Conservation (phyloP, 768 basidiomycete species). For the Cyathus striatus region DNA sequence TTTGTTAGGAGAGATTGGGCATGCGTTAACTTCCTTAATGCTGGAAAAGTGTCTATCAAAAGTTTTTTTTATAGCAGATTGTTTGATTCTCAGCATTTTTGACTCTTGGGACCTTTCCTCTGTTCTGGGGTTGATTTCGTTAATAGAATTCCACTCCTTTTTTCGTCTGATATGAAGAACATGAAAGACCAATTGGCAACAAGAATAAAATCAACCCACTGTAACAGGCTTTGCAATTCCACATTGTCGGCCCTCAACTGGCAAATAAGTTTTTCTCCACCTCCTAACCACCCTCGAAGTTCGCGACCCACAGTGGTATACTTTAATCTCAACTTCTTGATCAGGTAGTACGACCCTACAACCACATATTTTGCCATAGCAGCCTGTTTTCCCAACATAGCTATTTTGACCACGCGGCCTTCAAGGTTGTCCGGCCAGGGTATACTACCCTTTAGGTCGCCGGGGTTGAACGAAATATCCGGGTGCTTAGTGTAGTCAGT, state of each 20-base stretch:
- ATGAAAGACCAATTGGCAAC: too few relatives aligned
- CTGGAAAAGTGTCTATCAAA: constrained; percentile 14
- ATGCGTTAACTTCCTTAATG: constrained; percentile 30
- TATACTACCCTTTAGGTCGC: too few relatives aligned
- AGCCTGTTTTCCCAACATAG: constrained; percentile 43
- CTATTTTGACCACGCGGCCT: constrained; percentile 46
- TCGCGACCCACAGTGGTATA: constrained; percentile 18
- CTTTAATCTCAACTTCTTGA: constrained; percentile 50
- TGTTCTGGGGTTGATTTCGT: too few relatives aligned
- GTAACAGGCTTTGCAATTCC: too few relatives aligned
- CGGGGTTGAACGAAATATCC: constrained; percentile 28
- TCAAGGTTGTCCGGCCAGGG: constrained; percentile 46
- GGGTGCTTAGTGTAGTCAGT: constrained; percentile 62
- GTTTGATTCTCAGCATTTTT: too few relatives aligned
- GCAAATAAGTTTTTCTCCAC: constrained; percentile 37
- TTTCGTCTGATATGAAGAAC: too few relatives aligned
- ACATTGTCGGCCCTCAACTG: too few relatives aligned
- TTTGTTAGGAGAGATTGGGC: constrained; percentile 25
- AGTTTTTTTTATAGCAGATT: too few relatives aligned
- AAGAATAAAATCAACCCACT: too few relatives aligned
- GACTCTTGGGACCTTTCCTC: too few relatives aligned
- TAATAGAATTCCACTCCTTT: too few relatives aligned
- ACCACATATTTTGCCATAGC: constrained; percentile 29
- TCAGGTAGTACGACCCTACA: constrained; percentile 36
- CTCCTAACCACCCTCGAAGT: constrained; percentile 42